A percentile compares a stretch with the other conserved stretches of the same genome.
These are phyloP conservation scores for Mrakia frigida DNA, from an alignment of 768 basidiomycete species.

Conservation along the genomic window DNA sequence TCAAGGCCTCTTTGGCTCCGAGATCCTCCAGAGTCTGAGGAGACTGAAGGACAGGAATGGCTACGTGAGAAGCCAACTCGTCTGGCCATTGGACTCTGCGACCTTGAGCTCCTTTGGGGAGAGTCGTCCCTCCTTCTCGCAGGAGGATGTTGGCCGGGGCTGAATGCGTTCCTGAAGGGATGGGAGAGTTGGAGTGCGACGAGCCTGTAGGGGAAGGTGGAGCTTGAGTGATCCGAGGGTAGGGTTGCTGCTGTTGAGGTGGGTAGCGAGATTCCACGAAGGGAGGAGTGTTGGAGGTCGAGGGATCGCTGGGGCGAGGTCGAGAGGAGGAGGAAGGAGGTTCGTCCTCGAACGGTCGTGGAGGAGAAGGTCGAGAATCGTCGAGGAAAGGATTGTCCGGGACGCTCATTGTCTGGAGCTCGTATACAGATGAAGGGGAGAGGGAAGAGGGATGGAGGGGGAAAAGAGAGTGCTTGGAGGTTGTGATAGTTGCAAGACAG, in stretches of 20 bases:
- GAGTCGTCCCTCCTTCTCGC: background rate
- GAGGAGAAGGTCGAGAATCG: background rate
- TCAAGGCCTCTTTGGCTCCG: slow-evolving; percentile 23
- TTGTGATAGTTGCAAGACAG: background rate
- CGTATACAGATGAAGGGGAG: background rate
- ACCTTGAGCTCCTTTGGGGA: slow-evolving; percentile 3
- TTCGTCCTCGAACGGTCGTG: background rate
- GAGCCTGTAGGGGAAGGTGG: slow-evolving; percentile 7
- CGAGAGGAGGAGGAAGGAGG: no score
- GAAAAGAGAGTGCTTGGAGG: background rate
- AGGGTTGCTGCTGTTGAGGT: background rate
- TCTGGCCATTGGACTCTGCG: slow-evolving; percentile 30
- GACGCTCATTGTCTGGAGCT: slow-evolving; percentile 7
- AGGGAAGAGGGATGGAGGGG: background rate
- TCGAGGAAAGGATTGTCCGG: slow-evolving; percentile 22
- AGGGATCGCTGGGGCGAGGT: background rate
- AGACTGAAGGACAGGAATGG: background rate
- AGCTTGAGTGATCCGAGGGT: background rate
- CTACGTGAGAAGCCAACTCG: slow-evolving; percentile 17
- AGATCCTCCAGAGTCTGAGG: slow-evolving; percentile 29
- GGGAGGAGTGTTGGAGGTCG: background rate
- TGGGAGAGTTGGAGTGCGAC: background rate
- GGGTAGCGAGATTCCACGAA: background rate
- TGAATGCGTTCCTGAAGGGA: background rate
- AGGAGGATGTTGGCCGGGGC: slow-evolving; percentile 14